Evolutionary conservation across 2,329 filamentous ascomycete genomes (phyloP).

Genomic region (Gnomoniopsis smithogilvyi): DNA sequence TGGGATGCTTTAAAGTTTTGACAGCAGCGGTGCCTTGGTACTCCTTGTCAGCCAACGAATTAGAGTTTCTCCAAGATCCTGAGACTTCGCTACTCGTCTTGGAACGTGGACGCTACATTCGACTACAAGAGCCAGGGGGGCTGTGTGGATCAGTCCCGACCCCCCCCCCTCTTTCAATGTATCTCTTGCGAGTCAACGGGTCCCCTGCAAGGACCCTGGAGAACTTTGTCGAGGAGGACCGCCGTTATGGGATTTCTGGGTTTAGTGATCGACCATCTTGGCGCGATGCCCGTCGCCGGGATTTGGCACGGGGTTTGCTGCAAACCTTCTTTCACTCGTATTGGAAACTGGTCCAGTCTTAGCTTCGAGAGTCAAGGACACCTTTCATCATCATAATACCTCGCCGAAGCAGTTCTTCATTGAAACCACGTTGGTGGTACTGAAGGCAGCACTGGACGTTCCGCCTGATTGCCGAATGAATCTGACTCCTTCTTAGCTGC

Average conservation of each 20-base stretch:
- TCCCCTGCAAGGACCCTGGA: not conserved
- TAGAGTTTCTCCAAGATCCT: slow-evolving; percentile 10
- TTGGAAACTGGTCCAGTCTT: not conserved
- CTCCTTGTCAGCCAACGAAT: not conserved
- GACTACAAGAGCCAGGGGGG: not conserved
- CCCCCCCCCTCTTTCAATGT: slow-evolving; percentile 1
- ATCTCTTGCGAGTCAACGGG: not conserved
- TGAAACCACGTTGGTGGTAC: too few relatives aligned
- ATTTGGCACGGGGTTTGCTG: slow-evolving; percentile 15
- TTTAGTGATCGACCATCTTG: slow-evolving; percentile 8
- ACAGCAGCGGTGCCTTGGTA: slow-evolving; percentile 2
- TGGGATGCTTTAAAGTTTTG: slow-evolving; percentile 16
- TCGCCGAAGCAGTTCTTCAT: not conserved
- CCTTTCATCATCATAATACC: not conserved
- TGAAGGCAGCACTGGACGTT: too few relatives aligned
- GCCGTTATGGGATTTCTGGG: slow-evolving; percentile 8
- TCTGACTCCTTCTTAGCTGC: too few relatives aligned
- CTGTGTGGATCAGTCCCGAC: slow-evolving; percentile 10
- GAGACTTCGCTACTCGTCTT: not conserved
- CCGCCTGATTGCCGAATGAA: too few relatives aligned
- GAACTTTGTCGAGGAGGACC: slow-evolving; percentile 2
- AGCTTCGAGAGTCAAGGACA: not conserved
- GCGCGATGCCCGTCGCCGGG: slow-evolving; percentile 9
- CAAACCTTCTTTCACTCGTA: slow-evolving; percentile 10
- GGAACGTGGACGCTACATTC: not conserved